Evolutionary conservation across 805 yeast genomes (phyloP).

Genomic region (Tetrapisispora pingtungensis): DNA sequence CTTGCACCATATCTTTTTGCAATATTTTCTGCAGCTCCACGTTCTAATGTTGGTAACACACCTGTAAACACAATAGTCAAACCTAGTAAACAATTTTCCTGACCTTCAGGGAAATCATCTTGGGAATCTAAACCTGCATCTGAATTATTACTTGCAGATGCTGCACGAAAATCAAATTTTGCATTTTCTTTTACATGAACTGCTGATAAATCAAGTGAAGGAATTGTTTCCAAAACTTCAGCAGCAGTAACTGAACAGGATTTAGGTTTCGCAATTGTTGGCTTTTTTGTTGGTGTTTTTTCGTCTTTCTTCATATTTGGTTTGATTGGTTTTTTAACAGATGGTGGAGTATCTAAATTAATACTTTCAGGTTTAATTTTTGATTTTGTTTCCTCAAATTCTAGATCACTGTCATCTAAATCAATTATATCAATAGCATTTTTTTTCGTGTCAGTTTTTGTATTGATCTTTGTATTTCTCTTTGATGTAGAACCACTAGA

Average conservation of each 20-base stretch:
- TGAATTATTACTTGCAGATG: slow-evolving; percentile 26
- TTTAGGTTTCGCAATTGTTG: background rate
- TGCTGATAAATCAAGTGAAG: slow-evolving; percentile 60
- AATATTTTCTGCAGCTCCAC: slow-evolving; percentile 62
- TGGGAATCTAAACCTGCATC: slow-evolving; percentile 9
- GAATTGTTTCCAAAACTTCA: slow-evolving; percentile 43
- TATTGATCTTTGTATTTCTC: background rate
- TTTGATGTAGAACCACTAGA: slow-evolving; percentile 3
- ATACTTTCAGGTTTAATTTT: background rate
- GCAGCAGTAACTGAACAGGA: slow-evolving; percentile 11
- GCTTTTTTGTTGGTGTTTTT: background rate
- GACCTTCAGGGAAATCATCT: slow-evolving; percentile 63
- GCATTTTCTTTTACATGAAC: slow-evolving; percentile 40
- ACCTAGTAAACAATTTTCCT: slow-evolving; percentile 79
- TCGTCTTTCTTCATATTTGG: background rate
- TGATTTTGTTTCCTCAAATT: slow-evolving; percentile 1
- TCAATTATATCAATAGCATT: slow-evolving; percentile 6
- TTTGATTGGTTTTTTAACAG: background rate
- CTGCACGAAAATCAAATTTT: slow-evolving; percentile 44
- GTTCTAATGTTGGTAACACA: slow-evolving; percentile 63
- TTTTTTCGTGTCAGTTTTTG: background rate
- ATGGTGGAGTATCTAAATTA: background rate
- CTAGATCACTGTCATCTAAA: slow-evolving; percentile 9
- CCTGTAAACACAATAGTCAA: slow-evolving; percentile 92
- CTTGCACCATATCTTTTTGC: slow-evolving; percentile 87